These are phyloP conservation scores for Dissophora ornata DNA, from an alignment of 192 early-diverging fungal species.

Conservation along the genomic window DNA sequence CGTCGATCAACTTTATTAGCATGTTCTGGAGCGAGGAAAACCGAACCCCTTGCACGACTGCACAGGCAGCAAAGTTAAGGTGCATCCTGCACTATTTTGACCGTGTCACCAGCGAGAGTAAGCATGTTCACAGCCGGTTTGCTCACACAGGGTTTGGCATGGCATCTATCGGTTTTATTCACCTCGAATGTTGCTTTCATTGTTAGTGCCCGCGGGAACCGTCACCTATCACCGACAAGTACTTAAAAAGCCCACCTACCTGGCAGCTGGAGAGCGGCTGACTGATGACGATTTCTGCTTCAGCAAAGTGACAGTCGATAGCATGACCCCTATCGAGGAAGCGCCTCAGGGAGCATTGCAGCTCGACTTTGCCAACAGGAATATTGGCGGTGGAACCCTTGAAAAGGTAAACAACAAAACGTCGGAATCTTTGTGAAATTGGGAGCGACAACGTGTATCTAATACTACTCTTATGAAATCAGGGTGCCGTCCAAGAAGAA, in stretches of 20 bases:
- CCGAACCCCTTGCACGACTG: conserved; percentile 23
- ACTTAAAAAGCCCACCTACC: conserved; percentile 35
- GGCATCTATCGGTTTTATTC: no score
- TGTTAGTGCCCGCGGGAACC: conserved; percentile 46
- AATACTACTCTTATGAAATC: no score
- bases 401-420: conserved; percentile 50
- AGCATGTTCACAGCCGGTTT: neutral
- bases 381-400: conserved; percentile 40
- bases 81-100: conserved; percentile 53
- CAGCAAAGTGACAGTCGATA: conserved; percentile 22
- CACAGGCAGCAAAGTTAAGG: conserved; percentile 42
- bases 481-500: conserved; percentile 52
- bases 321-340: conserved; percentile 25
- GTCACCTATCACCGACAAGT: conserved; percentile 51
- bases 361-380: conserved; percentile 52
- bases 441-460: no score
- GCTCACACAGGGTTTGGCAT: no score
- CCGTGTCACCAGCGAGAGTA: conserved; percentile 47
- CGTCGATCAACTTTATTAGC: conserved; percentile 46
- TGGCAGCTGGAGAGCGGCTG: conserved; percentile 2
- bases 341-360: conserved; percentile 38
- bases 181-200: no score
- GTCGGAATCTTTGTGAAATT: no score
- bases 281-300: conserved; percentile 5
- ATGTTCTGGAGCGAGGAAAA: conserved; percentile 45